Evolutionary conservation across 139 green algal genomes (phyloP), one percentile per base, ranked within the genome.

Genomic region (Tetraselmis striata): DNA sequence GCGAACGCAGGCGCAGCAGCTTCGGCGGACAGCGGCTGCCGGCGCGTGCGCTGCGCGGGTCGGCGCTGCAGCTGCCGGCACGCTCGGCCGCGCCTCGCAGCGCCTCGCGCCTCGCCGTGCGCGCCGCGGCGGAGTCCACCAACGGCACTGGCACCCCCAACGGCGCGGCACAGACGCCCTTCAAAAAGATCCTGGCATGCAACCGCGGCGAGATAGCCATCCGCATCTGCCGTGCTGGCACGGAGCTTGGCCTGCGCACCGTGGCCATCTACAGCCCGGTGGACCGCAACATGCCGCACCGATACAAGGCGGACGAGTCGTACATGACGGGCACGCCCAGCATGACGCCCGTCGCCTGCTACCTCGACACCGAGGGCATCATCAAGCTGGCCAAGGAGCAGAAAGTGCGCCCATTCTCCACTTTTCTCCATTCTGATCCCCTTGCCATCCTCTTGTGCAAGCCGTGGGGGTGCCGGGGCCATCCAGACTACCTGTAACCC

Each of bases 151-250:
- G 45, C 45, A 67, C 45, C 45, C 11, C 45, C 45, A 18, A 5
- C 45, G 18, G 11, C 45, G 45, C 45, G 11, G 11, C 45, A 18
- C 45, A 5, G 11, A 67, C 45, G 11, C 45, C 45, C 11, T 67
- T 67, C 45, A 67, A 67, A 18, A 96, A 98, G 81, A 93, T 99
- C 27, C 81, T 99, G 78, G 92, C 88, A 32, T 95, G 95, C 25
- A 99, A 99, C 85, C 85, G 96, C 29, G 96, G 96, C 23, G 96
- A 99, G 85, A 99, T 99, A 75, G 96, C 96, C 18, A 93, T 99
- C n/a, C 93, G 96, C 59, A 89, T 98, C 23, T 98, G 98, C 87
- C 89, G 96, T 0, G 97, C 96, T 2, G 94, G 92, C 31, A 93
- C 92, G 18, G 96, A 99, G 88, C 86, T 99, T 29, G 96, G 96